These are phyloP conservation scores for Glaciozyma antarctica DNA, from an alignment of 768 basidiomycete genomes.

Conservation along the genomic window DNA sequence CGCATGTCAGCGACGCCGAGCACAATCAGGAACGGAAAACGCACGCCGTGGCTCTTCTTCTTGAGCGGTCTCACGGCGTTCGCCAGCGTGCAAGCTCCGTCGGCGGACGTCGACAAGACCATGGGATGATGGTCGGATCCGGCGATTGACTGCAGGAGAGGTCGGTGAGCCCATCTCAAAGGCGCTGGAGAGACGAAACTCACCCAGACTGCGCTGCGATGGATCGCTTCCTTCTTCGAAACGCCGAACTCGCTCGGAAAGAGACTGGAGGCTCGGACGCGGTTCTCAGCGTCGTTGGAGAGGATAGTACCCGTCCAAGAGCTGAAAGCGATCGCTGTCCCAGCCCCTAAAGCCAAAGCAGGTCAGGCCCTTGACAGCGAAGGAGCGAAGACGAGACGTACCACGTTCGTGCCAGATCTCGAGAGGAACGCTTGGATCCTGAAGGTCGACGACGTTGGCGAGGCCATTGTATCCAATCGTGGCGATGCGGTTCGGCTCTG, in stretches of 20 bases:
- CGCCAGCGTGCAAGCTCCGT: conserved; percentile 50
- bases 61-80: conserved; percentile 27
- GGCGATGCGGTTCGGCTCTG: conserved; percentile 62
- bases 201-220: conserved; percentile 76
- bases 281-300: conserved; percentile 74
- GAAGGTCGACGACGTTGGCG: conserved; percentile 64
- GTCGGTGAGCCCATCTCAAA: background rate
- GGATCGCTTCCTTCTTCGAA: conserved; percentile 62
- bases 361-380: conserved; percentile 36
- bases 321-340: no score
- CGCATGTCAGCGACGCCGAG: background rate
- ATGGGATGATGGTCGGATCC: conserved; percentile 82
- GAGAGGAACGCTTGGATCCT: conserved; percentile 44
- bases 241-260: conserved; percentile 64
- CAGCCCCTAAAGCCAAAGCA: no score
- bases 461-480: conserved; percentile 75
- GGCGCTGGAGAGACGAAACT: conserved; percentile 30
- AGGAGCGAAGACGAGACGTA: conserved; percentile 6
- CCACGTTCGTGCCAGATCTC: conserved; percentile 27
- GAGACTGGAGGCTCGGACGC: conserved; percentile 62
- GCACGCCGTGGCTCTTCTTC: conserved; percentile 14
- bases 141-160: conserved; percentile 50
- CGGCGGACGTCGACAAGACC: conserved; percentile 67
- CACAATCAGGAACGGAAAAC: background rate
- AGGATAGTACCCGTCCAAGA: no score